Percentiles rank a stretch among this genome's conserved stretches.
These are phyloP conservation scores for Pleurotus giganteus DNA, from an alignment of 768 basidiomycete genomes.

Conservation along the genomic window DNA sequence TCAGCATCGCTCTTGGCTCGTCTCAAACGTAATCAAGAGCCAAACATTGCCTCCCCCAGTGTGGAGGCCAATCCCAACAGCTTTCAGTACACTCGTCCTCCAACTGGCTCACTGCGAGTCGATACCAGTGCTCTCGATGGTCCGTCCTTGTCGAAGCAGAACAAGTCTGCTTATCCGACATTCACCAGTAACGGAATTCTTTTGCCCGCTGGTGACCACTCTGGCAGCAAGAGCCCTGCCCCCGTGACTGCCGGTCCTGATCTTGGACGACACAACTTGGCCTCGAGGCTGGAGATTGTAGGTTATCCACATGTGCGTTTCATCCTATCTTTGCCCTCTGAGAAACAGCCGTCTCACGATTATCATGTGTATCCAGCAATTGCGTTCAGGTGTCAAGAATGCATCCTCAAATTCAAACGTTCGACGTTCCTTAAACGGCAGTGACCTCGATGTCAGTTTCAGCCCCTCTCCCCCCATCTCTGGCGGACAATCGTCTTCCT, in stretches of 20 bases:
- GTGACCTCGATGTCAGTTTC: constrained; percentile 62
- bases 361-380: constrained; percentile 18
- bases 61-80: constrained; percentile 46
- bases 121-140: constrained; percentile 68
- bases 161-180: constrained; percentile 83
- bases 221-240: constrained; percentile 66
- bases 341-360: constrained; percentile 2
- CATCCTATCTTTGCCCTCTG: background rate
- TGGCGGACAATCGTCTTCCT: constrained; percentile 35
- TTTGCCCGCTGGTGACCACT: constrained; percentile 55
- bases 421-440: constrained; percentile 76
- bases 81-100: constrained; percentile 60
- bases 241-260: constrained; percentile 86
- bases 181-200: constrained; percentile 61
- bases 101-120: constrained; percentile 68
- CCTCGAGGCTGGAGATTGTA: constrained; percentile 69
- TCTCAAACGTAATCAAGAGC: constrained; percentile 64
- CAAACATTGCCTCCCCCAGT: constrained; percentile 46
- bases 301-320: constrained; percentile 63
- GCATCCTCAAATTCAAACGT: constrained; percentile 48
- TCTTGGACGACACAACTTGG: constrained; percentile 67
- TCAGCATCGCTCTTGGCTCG: constrained; percentile 74
- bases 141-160: constrained; percentile 57
- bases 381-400: constrained; percentile 46
- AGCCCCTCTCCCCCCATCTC: constrained; percentile 47